Evolutionary conservation across 805 yeast species (phyloP).

Genomic region (Hanseniaspora clermontiae): DNA sequence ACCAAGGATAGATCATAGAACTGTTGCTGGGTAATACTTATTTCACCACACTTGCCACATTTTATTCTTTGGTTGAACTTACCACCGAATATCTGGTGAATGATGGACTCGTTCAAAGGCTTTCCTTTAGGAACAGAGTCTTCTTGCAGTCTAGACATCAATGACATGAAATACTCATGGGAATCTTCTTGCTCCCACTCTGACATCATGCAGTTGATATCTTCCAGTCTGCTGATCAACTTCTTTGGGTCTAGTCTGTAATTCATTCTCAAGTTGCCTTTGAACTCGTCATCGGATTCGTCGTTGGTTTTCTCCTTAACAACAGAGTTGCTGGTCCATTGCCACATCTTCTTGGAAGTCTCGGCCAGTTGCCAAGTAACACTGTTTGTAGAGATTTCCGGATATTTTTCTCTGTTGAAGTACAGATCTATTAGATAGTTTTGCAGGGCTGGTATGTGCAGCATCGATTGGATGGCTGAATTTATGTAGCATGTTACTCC

Average conservation of each 20-base stretch:
- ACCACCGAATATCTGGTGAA: conserved; percentile 93
- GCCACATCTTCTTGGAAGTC: conserved; percentile 54
- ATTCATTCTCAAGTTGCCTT: conserved; percentile 28
- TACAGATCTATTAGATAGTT: conserved; percentile 46
- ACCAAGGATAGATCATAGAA: conserved; percentile 85
- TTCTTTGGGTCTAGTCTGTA: conserved; percentile 53
- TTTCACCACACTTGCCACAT: conserved; percentile 69
- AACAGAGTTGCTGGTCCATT: conserved; percentile 31
- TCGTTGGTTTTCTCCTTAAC: neutral
- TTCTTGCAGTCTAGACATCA: conserved; percentile 77
- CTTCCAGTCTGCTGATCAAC: conserved; percentile 57
- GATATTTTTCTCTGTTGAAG: neutral
- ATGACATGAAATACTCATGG: conserved; percentile 91
- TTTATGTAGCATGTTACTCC: conserved; percentile 97
- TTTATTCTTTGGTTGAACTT: conserved; percentile 69
- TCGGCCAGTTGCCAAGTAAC: conserved; percentile 59
- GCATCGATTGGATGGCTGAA: conserved; percentile 80
- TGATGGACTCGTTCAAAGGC: conserved; percentile 64
- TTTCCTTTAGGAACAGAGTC: conserved; percentile 85
- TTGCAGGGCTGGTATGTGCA: conserved; percentile 83
- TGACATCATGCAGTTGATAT: conserved; percentile 90
- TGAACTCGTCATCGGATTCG: neutral
- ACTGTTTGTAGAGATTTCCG: conserved; percentile 38
- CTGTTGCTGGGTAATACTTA: conserved; percentile 81
- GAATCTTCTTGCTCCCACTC: conserved; percentile 98